phyloP scores from a whole-genome alignment of 148 eudicot species.

The Chenopodium formosanum region DNA sequence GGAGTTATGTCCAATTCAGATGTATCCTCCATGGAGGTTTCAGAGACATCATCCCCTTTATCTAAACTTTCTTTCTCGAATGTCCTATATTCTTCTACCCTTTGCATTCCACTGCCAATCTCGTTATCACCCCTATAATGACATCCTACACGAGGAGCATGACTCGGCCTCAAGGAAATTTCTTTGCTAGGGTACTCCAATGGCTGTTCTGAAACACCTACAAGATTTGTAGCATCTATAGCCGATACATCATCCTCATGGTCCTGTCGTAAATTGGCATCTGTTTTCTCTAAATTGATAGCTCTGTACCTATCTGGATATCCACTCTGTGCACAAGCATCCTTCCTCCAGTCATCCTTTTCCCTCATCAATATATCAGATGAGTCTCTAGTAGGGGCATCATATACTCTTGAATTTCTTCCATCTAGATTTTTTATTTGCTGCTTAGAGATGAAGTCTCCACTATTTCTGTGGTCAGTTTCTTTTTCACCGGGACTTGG shows the following conservation, averaged over 20 bases:
- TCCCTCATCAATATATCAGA: constrained; percentile 28
- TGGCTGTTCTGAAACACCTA: constrained; percentile 28
- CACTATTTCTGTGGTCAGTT: constrained; percentile 24
- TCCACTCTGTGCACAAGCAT: constrained; percentile 24
- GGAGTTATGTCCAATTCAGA: constrained; percentile 65
- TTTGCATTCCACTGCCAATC: constrained; percentile 25
- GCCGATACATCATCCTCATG: constrained; percentile 26
- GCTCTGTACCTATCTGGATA: constrained; percentile 27
- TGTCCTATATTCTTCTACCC: constrained; percentile 33
- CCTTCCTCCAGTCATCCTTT: constrained; percentile 27
- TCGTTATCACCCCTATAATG: constrained; percentile 32
- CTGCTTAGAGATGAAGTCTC: constrained; percentile 32
- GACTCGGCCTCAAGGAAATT: constrained; percentile 23
- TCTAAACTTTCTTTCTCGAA: constrained; percentile 37
- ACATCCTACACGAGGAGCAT: constrained; percentile 21
- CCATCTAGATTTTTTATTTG: constrained; percentile 26
- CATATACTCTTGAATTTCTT: constrained; percentile 31
- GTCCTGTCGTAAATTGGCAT: constrained; percentile 22
- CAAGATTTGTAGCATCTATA: constrained; percentile 24
- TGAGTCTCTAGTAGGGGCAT: constrained; percentile 23
- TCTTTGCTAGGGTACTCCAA: constrained; percentile 23
- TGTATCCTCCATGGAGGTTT: constrained; percentile 67
- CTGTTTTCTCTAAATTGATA: constrained; percentile 20
- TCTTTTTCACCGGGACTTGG: constrained; percentile 31
- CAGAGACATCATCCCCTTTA: constrained; percentile 60